phyloP scores from a whole-genome alignment of 1,284 basidiomycete species.

The Inonotus hispidus region DNA sequence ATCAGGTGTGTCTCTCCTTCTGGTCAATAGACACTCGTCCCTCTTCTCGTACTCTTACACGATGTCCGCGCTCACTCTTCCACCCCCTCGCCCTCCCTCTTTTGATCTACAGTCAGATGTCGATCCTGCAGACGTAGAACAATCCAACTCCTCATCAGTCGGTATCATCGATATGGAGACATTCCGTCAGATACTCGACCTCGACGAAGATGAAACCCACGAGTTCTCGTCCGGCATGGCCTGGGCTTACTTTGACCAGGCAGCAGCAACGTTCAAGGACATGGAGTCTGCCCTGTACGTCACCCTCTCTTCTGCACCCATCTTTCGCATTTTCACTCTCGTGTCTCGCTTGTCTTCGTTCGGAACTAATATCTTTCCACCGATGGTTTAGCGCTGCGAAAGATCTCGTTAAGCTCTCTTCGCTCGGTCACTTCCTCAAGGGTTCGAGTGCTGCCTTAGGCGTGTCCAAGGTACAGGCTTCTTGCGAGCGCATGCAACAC shows the following conservation, averaged over 20 bases:
- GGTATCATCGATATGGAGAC: slow-evolving; percentile 69
- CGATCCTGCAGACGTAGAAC: not conserved
- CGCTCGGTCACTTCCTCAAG: slow-evolving; percentile 89
- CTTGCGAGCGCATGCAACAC: slow-evolving; percentile 88
- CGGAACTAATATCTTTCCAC: slow-evolving; percentile 14
- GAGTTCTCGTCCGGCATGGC: slow-evolving; percentile 81
- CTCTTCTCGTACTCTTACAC: not conserved
- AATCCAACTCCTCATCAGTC: not conserved
- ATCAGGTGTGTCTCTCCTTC: slow-evolving; percentile 15
- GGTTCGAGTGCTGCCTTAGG: slow-evolving; percentile 91
- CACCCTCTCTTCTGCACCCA: slow-evolving; percentile 13
- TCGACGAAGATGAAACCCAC: slow-evolving; percentile 79
- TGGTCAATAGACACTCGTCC: not conserved
- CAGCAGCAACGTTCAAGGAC: slow-evolving; percentile 64
- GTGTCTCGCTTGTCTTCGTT: slow-evolving; percentile 19
- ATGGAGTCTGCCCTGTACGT: slow-evolving; percentile 80
- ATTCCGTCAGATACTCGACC: slow-evolving; percentile 82
- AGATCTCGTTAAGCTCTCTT: slow-evolving; percentile 63
- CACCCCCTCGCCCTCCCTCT: slow-evolving; percentile 2
- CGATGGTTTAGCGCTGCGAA: slow-evolving; percentile 40
- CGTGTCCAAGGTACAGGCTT: slow-evolving; percentile 70
- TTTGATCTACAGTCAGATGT: slow-evolving; percentile 3
- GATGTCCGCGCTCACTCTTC: slow-evolving; percentile 14
- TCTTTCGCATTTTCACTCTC: slow-evolving; percentile 16
- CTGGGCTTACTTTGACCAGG: slow-evolving; percentile 77